Conservation (phyloP, 805 yeast genomes). For the Suhomyces sp. region DNA sequence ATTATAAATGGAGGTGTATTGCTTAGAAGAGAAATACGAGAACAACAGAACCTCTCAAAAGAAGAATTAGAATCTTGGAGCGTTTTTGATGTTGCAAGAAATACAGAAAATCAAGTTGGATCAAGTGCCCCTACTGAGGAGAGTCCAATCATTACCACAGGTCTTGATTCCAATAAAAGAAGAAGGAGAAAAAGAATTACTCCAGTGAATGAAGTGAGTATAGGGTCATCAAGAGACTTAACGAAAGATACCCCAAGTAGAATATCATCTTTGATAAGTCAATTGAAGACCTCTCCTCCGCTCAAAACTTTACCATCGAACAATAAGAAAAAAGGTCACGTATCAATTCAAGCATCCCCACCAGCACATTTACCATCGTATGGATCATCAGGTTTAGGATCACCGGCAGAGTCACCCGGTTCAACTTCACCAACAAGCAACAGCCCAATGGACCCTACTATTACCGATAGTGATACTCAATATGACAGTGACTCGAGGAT, state of each 20-base stretch:
- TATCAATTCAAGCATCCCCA: no score
- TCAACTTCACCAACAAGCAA: constrained; percentile 9
- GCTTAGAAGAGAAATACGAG: constrained; percentile 33
- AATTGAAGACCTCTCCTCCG: constrained; percentile 8
- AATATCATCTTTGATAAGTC: constrained; percentile 12
- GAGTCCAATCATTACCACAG: no score
- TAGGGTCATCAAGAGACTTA: background rate
- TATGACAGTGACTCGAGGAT: constrained; percentile 9
- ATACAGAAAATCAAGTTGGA: background rate
- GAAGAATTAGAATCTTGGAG: constrained; percentile 42
- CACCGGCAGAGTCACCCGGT: constrained; percentile 7
- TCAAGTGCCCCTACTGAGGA: background rate
- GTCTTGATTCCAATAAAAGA: constrained; percentile 12
- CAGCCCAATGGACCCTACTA: constrained; percentile 7
- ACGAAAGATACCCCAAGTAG: constrained; percentile 6
- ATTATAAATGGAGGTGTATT: constrained; percentile 41
- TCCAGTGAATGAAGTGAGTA: constrained; percentile 3
- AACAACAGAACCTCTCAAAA: constrained; percentile 24
- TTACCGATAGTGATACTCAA: constrained; percentile 8
- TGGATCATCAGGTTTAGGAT: background rate
- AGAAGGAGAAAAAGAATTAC: constrained; percentile 17
- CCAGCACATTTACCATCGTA: background rate
- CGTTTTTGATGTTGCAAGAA: constrained; percentile 31
- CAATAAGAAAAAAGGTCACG: no score
- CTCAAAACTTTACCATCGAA: background rate